Evolutionary conservation across 2,329 filamentous ascomycete genomes (phyloP).

Genomic region (Reticulascus tulasneorum): DNA sequence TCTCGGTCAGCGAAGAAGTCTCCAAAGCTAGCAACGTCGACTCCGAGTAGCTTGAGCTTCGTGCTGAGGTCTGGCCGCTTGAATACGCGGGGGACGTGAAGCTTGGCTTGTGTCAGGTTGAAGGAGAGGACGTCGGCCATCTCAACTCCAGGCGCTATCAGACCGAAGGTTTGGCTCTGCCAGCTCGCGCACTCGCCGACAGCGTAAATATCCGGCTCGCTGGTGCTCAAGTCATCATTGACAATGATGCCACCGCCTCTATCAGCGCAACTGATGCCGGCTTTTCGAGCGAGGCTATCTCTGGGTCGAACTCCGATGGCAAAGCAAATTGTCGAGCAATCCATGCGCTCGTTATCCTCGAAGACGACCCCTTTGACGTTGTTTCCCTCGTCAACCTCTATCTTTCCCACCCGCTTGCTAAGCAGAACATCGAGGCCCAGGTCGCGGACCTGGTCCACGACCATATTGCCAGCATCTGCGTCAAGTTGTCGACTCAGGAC

Average conservation of each 20-base stretch:
- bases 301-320: slow-evolving; percentile 81
- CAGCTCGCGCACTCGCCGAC: slow-evolving; percentile 90
- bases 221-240: slow-evolving; percentile 65
- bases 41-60: slow-evolving; percentile 83
- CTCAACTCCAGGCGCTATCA: slow-evolving; percentile 86
- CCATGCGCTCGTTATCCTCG: slow-evolving; percentile 73
- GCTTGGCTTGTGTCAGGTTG: slow-evolving; percentile 80
- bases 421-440: slow-evolving; percentile 78
- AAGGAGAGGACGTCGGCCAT: slow-evolving; percentile 91
- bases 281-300: slow-evolving; percentile 68
- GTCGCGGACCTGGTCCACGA: slow-evolving; percentile 74
- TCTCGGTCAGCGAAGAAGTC: slow-evolving; percentile 91
- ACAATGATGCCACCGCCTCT: slow-evolving; percentile 75
- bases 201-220: slow-evolving; percentile 69
- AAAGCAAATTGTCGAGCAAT: slow-evolving; percentile 81
- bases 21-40: slow-evolving; percentile 89
- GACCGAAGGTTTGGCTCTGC: slow-evolving; percentile 79
- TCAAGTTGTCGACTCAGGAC: slow-evolving; percentile 81
- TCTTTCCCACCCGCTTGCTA: slow-evolving; percentile 68
- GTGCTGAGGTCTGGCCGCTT: slow-evolving; percentile 85
- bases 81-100: slow-evolving; percentile 66
- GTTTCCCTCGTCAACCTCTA: slow-evolving; percentile 64
- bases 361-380: slow-evolving; percentile 71
- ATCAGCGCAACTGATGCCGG: slow-evolving; percentile 69
- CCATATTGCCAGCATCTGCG: slow-evolving; percentile 73